Conservation (phyloP, 148 eudicot genomes). For the Diospyros lotus region DNA sequence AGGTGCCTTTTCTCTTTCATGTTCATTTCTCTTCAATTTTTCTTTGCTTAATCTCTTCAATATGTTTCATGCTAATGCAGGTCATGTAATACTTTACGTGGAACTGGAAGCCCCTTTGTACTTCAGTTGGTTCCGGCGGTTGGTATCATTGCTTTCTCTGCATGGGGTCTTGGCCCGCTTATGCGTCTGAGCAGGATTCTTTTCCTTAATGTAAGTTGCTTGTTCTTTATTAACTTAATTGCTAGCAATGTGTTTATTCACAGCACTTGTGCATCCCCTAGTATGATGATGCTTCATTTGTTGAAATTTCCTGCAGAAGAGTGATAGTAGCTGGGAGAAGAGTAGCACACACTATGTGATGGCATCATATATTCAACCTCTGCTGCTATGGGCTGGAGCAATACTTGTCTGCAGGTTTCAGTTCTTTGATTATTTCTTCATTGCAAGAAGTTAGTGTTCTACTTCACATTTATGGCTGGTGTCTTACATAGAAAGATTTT, state of each 20-base stretch:
- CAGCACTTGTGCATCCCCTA: slow-evolving; percentile 2
- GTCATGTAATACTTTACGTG: slow-evolving; percentile 42
- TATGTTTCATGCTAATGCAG: slow-evolving; percentile 29
- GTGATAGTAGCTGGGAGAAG: slow-evolving; percentile 61
- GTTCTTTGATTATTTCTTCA: slow-evolving; percentile 5
- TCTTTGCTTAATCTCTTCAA: neutral
- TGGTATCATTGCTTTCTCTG: slow-evolving; percentile 48
- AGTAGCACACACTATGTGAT: slow-evolving; percentile 47
- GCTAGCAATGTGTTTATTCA: neutral
- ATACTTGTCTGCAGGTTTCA: slow-evolving; percentile 66
- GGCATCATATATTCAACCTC: slow-evolving; percentile 66
- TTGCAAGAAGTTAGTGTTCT: neutral
- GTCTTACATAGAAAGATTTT: neutral
- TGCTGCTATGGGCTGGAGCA: slow-evolving; percentile 74
- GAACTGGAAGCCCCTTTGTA: slow-evolving; percentile 42
- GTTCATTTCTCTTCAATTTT: neutral
- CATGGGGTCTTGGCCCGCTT: slow-evolving; percentile 51
- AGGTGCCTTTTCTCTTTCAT: neutral
- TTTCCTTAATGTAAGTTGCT: slow-evolving; percentile 40
- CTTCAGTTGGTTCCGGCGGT: slow-evolving; percentile 47
- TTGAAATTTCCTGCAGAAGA: slow-evolving; percentile 46
- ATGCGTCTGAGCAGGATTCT: slow-evolving; percentile 32
- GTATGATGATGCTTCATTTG: neutral
- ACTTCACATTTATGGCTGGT: neutral
- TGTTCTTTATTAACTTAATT: slow-evolving; percentile 17